Evolutionary conservation across 352 stramenopile species (phyloP), one percentile per base, ranked within the genome.

Genomic region (Achlya hypogyna): DNA sequence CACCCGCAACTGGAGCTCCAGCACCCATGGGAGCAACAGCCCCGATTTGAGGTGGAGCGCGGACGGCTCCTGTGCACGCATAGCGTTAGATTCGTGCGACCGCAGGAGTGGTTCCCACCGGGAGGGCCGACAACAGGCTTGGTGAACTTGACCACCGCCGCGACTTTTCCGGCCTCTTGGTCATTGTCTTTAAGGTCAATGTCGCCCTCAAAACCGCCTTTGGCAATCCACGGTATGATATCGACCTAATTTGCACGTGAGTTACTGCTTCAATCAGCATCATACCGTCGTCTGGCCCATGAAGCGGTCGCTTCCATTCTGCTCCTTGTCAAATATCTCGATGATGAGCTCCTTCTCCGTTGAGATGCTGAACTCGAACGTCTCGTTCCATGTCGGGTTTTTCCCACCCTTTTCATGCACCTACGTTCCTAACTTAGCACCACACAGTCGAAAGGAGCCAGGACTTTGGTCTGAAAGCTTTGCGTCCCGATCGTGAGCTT

Each of bases 301-400:
- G 70, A 97, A 96, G 31, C 93, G 93, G 74, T 98, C 92, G 40
- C 91, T 88, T 8, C 91, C 92, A 32, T 86, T 78, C 22, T 78
- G 78, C 63, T 97, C 91, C 71, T 97, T 95, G 74, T 98, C 90
- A 42, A 92, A 86, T 34, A 98, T 74, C 62, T 97, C 88, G 20
- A 98, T 72, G 45, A 96, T 80, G 28, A 98, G 65, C 35, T 98
- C 89, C 74, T 97, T 97, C 72, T 98, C 91, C 35, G 89, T 97
- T 18, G 84, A 93, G 47, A 98, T 97, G 62, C 93, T 94, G 71
- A 98, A 98, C 52, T 96, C 88, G 74, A 98, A 97, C 53, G 77
- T 86, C 71, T 97, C 88, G 42, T 97, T 97, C 82, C 94, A 98
- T 67, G 97, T 84, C 14, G 93, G 93, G 28, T 94, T 96, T 72